Percentiles rank a stretch among this genome's conserved stretches.
Evolutionary conservation across 2,329 filamentous ascomycete species (phyloP).

Genomic region (Taxawa tesnikishii): DNA sequence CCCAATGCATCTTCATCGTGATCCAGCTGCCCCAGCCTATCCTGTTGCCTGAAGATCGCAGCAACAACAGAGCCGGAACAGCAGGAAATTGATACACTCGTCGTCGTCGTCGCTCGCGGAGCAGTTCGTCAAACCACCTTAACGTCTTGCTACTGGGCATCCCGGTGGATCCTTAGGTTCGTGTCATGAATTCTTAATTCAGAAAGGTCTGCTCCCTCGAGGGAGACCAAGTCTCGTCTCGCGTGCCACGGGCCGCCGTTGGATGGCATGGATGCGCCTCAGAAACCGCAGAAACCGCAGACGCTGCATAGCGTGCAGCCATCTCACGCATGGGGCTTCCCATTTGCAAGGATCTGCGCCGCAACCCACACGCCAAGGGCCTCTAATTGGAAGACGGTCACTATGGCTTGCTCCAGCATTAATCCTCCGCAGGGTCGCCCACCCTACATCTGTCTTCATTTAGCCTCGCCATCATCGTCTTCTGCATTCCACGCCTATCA

Average conservation of each 20-base stretch:
- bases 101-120: neutral
- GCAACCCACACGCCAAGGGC: neutral
- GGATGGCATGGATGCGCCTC: neutral
- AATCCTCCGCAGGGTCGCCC: neutral
- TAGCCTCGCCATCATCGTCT: neutral
- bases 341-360: neutral
- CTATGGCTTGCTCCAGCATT: neutral
- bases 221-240: too few relatives aligned
- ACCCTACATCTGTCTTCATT: neutral
- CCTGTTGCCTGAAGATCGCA: conserved; percentile 1
- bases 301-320: neutral
- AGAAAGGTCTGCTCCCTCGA: too few relatives aligned
- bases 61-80: neutral
- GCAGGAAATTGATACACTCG: neutral
- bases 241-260: neutral
- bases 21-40: too few relatives aligned
- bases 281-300: too few relatives aligned
- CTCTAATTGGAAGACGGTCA: neutral
- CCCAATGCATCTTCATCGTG: too few relatives aligned
- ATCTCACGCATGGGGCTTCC: neutral
- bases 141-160: too few relatives aligned
- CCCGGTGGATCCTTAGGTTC: too few relatives aligned
- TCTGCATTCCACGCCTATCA: neutral
- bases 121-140: too few relatives aligned
- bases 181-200: too few relatives aligned